phyloP scores from a whole-genome alignment of 768 basidiomycete species.

The Suillus clintonianus region DNA sequence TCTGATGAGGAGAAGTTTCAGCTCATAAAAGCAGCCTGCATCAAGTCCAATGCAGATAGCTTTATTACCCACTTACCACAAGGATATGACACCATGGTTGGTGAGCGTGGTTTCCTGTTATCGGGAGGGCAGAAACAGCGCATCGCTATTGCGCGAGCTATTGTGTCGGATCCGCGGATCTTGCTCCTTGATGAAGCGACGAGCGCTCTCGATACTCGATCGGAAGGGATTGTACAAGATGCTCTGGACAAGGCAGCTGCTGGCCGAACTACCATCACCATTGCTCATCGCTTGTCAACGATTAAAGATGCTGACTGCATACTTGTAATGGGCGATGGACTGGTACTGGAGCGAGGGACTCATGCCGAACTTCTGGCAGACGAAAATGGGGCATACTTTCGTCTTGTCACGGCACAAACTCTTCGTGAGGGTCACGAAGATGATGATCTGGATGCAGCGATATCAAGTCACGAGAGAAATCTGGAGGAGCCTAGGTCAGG shows the following conservation, averaged over 20 bases:
- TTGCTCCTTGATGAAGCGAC: constrained; percentile 54
- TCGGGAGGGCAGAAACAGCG: constrained; percentile 56
- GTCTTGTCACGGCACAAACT: constrained; percentile 46
- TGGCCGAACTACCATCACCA: constrained; percentile 39
- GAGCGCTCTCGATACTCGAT: constrained; percentile 49
- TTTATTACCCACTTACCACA: constrained; percentile 49
- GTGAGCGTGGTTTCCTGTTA: constrained; percentile 50
- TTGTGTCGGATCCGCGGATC: constrained; percentile 50
- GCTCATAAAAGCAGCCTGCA: constrained; percentile 47
- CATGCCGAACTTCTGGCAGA: constrained; percentile 40
- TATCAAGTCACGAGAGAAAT: constrained; percentile 14
- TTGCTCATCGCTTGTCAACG: constrained; percentile 36
- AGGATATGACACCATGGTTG: constrained; percentile 54
- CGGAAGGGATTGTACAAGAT: constrained; percentile 54
- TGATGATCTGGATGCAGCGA: constrained; percentile 10
- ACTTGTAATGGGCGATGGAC: constrained; percentile 46
- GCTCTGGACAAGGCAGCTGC: constrained; percentile 51
- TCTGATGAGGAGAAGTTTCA: constrained; percentile 43
- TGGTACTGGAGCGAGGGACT: constrained; percentile 45
- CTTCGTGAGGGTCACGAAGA: constrained; percentile 32
- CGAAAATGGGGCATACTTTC: constrained; percentile 41
- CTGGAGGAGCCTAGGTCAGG: constrained; percentile 27
- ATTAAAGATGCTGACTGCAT: constrained; percentile 48
- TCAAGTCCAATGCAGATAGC: constrained; percentile 53
- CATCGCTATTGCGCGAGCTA: constrained; percentile 53